Conservation (phyloP, 306 rosid species). For the Morella rubra region DNA sequence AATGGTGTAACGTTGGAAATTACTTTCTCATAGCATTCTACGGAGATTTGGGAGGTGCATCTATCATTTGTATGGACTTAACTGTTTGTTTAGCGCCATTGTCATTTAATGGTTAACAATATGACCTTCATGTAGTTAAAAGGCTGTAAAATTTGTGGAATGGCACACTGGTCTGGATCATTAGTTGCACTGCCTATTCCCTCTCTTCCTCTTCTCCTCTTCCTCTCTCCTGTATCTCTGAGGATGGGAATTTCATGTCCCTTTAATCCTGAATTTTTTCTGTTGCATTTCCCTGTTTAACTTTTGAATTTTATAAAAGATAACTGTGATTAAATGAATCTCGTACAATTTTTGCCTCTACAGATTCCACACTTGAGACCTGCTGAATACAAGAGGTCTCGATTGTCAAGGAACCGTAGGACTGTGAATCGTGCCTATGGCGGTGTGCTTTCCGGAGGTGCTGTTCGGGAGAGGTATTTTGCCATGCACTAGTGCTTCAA, state of each 20-base stretch:
- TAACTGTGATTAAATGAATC: neutral
- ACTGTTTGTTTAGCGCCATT: neutral
- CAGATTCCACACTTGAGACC: conserved; percentile 95
- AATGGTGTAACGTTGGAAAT: no score
- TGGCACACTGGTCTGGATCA: neutral
- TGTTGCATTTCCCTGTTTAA: neutral
- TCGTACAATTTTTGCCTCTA: neutral
- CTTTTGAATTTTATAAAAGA: neutral
- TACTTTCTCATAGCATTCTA: neutral
- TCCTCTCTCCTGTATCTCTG: neutral
- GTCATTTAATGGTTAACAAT: no score
- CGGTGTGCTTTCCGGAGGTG: conserved; percentile 81
- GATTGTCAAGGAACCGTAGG: conserved; percentile 73
- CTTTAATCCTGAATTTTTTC: neutral
- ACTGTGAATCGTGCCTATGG: conserved; percentile 84
- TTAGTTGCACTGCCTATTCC: neutral
- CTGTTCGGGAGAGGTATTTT: conserved; percentile 77
- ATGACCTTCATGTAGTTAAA: no score
- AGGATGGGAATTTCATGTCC: neutral
- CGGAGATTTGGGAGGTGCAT: neutral
- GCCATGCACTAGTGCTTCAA: neutral
- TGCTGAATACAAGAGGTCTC: conserved; percentile 76
- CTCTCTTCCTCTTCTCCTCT: neutral
- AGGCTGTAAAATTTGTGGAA: neutral
- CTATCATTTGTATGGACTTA: neutral